phyloP scores from a whole-genome alignment of 177 flowering plant species.

The Vitis hybrid region DNA sequence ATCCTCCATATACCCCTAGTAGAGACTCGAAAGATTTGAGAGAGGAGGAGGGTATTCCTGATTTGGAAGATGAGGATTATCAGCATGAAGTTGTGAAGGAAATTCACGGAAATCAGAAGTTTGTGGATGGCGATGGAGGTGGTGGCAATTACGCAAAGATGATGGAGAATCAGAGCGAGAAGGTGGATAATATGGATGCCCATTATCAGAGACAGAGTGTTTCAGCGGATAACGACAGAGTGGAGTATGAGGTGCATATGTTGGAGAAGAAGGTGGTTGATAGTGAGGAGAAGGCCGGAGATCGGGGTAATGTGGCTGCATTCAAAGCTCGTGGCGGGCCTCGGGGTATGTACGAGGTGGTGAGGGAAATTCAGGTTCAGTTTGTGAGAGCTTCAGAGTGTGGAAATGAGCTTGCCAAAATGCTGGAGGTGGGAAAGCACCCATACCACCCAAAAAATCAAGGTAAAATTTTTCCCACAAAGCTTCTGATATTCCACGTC shows the following conservation, averaged over 20 bases:
- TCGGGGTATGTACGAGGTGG: conserved; percentile 45
- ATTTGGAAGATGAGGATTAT: conserved; percentile 81
- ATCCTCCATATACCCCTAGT: conserved; percentile 64
- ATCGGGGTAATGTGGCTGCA: conserved; percentile 30
- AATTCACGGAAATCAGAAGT: conserved; percentile 60
- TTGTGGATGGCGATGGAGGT: conserved; percentile 30
- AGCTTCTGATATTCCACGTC: neutral
- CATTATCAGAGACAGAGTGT: conserved; percentile 48
- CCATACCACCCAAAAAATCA: conserved; percentile 64
- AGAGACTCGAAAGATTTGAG: conserved; percentile 80
- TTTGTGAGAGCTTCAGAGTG: conserved; percentile 77
- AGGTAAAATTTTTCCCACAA: conserved; percentile 16
- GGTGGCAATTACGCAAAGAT: conserved; percentile 36
- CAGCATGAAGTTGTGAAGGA: conserved; percentile 75
- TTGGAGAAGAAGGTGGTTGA: conserved; percentile 76
- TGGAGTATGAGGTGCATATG: conserved; percentile 74
- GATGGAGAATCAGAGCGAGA: conserved; percentile 22
- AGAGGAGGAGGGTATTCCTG: conserved; percentile 98
- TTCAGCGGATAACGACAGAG: conserved; percentile 32
- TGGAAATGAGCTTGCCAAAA: conserved; percentile 66
- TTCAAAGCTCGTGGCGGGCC: conserved; percentile 36
- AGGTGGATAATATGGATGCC: conserved; percentile 26
- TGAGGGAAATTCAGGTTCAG: conserved; percentile 65
- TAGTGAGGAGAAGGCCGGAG: conserved; percentile 38
- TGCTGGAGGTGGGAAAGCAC: conserved; percentile 84